Evolutionary conservation across 108 stramenopile species (phyloP), one percentile per base, ranked within the genome.

Genomic region (Epipyxis sp.): DNA sequence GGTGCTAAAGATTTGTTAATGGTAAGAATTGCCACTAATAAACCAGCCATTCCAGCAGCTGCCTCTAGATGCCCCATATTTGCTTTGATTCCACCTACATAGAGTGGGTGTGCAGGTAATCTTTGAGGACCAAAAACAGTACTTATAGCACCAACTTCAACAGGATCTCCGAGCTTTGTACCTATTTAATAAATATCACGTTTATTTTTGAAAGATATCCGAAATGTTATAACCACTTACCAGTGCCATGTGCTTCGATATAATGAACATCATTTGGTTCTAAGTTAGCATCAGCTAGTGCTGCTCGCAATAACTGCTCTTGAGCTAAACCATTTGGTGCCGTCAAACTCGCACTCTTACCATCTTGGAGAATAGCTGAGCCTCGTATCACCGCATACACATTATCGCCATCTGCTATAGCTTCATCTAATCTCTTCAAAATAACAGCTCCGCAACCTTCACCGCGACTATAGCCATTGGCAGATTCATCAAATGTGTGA

Each of bases 61-160:
- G 81, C 84, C 83, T 85, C 84, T n/a, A 84, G 77, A n/a, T 85
- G 84, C 16, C 85, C 85, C 35, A 86, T 86, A 79, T 86, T 86
- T 46, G 44, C 76, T 71, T 86, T 86, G 35, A 86, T 84, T n/a
- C 84, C 69, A 35, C 84, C 85, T 20, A 86, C 69, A 32, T 78
- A 68, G 50, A 86, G 81, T 1, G 85, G 84, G 27, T 32, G 46
- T 6, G 16, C 71, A 32, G 6, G n/a, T 35, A 10, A 6, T 32
- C 34, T 10, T 42, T 6, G 20, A 67, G 6, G 6, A 10, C 40
- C 41, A 42, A 74, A 74, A 34, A 74, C 35, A 27, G 40, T 81
- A 69, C 74, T 68, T 1, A 86, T 76, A 1, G 84, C 84, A 16
- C 78, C 76, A n/a, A 84, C 46, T 67, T 86, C 86, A 0, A 86